Evolutionary conservation across 805 yeast species (phyloP), one percentile per base, ranked within the genome.

Genomic region (Torulaspora maleeae): DNA sequence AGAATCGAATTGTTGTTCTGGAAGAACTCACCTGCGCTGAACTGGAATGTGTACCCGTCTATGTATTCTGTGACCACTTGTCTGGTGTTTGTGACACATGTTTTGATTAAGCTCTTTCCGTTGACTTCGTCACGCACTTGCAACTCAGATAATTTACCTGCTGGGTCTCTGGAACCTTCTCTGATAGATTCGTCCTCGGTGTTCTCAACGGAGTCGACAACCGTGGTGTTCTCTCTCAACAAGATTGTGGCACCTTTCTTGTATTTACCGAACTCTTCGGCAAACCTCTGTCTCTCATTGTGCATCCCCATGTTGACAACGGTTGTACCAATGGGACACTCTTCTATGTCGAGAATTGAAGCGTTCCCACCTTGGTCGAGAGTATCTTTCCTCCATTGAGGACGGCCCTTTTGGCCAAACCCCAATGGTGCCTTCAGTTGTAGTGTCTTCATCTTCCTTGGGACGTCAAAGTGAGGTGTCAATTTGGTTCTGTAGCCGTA

Each of bases 11-110:
- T 90, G 68, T 91, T 91, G 69, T 91, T 91, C 68, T 91, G 99
- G 74, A 93, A 93, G 62, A 93, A 93, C 64, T 90, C 96, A 45
- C 96, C 95, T 0, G 97, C 97, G 27, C 89, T 82, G 65, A 87
- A 93, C 59, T 86, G 82, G 66, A 93, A 93, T 41, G 80, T 76
- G 64, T 75, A 79, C 1, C 91, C 95, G 48, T 78, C 76, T 36
- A 85, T 76, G 55, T 76, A 77, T 60, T 90, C 97, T 7, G 79
- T 79, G 43, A 91, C 93, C 41, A 86, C 79, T 48, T 82, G 86
- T 62, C 90, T 80, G 27, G 86, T 68, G 47, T 85, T 77, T 0
- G 95, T 87, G 11, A 83, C 88, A 65, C 93, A 87, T 0, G 89
- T 79, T 58, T 84, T 83, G 45, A 75, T 70, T 37, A 74, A 62